These are phyloP conservation scores for Novymonas esmeraldas DNA, from an alignment of 208 protist species.

Conservation along the genomic window DNA sequence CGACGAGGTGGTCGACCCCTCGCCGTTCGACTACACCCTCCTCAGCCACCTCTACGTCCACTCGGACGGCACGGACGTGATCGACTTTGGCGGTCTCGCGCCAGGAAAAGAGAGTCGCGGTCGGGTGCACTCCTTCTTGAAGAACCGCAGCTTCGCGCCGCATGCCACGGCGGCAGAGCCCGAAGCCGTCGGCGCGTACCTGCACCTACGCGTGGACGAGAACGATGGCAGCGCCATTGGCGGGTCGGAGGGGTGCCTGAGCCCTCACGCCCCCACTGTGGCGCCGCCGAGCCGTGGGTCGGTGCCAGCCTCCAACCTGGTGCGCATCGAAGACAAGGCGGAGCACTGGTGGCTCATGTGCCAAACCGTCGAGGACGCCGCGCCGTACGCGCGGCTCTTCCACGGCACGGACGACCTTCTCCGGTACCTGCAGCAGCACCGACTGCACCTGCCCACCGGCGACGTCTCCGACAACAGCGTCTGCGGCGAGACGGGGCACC, in stretches of 20 bases:
- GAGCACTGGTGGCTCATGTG: constrained; percentile 84
- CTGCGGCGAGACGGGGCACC: neutral
- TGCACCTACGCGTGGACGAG: constrained; percentile 50
- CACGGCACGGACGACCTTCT: constrained; percentile 41
- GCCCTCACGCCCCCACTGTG: neutral
- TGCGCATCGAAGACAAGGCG: constrained; percentile 53
- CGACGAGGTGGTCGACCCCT: constrained; percentile 43
- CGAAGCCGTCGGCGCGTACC: constrained; percentile 35
- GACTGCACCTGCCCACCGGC: constrained; percentile 41
- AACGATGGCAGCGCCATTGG: constrained; percentile 5
- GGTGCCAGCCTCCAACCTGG: constrained; percentile 37
- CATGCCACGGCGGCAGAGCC: neutral
- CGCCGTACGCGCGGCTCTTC: constrained; percentile 72
- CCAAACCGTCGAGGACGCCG: constrained; percentile 34
- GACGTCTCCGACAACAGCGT: neutral
- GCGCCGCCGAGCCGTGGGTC: neutral
- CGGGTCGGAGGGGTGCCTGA: neutral
- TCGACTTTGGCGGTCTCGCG: constrained; percentile 73
- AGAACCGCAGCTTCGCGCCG: constrained; percentile 42
- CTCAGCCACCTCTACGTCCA: constrained; percentile 77
- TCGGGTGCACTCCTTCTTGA: constrained; percentile 42
- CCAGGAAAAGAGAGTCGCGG: constrained; percentile 28
- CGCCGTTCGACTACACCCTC: constrained; percentile 73
- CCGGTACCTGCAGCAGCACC: constrained; percentile 40
- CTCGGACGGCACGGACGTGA: constrained; percentile 69